These are phyloP conservation scores for Coleophoma eucalyptorum DNA, from an alignment of 2,329 filamentous ascomycete genomes.

Conservation along the genomic window DNA sequence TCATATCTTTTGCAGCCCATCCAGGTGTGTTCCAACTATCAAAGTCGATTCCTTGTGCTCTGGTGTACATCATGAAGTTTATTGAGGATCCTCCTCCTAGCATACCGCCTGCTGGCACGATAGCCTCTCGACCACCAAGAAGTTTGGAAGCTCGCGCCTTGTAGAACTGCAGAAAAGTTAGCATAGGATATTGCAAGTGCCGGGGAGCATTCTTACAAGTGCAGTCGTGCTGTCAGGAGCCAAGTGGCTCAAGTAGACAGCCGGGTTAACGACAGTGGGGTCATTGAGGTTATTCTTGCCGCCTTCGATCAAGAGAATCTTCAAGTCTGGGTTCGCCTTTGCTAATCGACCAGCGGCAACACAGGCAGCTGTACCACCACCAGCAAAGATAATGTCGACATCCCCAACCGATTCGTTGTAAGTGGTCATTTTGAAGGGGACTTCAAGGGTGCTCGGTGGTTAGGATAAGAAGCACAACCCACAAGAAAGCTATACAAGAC, in stretches of 20 bases:
- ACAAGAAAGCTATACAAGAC: not conserved
- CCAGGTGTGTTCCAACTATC: slow-evolving; percentile 49
- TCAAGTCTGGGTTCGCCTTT: slow-evolving; percentile 42
- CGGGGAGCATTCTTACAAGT: slow-evolving; percentile 21
- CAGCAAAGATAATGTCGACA: slow-evolving; percentile 48
- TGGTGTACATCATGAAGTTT: slow-evolving; percentile 53
- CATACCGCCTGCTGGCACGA: slow-evolving; percentile 39
- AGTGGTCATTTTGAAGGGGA: slow-evolving; percentile 15
- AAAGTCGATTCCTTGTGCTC: slow-evolving; percentile 41
- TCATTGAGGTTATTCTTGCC: slow-evolving; percentile 49
- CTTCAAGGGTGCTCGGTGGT: not conserved
- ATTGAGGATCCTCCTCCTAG: slow-evolving; percentile 61
- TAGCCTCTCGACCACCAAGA: slow-evolving; percentile 39
- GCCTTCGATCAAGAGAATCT: slow-evolving; percentile 48
- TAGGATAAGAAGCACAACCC: not conserved
- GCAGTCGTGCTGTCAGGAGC: slow-evolving; percentile 43
- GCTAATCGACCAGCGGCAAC: slow-evolving; percentile 46
- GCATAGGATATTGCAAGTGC: slow-evolving; percentile 9
- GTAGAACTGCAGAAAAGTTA: slow-evolving; percentile 39
- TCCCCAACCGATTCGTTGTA: slow-evolving; percentile 26
- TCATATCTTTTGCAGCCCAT: slow-evolving; percentile 47
- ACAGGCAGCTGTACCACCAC: slow-evolving; percentile 45
- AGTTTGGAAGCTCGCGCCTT: slow-evolving; percentile 39
- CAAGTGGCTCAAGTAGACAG: slow-evolving; percentile 43
- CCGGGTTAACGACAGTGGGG: slow-evolving; percentile 46